These are phyloP conservation scores for Flammula alnicola DNA, from an alignment of 1,284 basidiomycete genomes.

Conservation along the genomic window DNA sequence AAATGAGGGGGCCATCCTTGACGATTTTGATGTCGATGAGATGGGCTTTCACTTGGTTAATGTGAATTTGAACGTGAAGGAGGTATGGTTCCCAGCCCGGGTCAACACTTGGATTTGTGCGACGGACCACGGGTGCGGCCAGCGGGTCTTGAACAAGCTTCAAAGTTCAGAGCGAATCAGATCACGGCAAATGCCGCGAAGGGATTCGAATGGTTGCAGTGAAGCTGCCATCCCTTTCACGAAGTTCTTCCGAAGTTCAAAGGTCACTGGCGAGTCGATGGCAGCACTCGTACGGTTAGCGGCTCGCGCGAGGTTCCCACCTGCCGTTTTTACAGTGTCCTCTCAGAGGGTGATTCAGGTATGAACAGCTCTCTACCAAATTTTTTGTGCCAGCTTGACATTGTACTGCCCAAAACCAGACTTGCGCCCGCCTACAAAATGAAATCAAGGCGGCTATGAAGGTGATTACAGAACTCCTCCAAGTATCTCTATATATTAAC, in stretches of 20 bases:
- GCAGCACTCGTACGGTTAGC: not conserved
- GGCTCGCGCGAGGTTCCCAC: not conserved
- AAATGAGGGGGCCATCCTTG: slow-evolving; percentile 32
- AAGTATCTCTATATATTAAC: slow-evolving; percentile 1
- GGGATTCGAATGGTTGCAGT: no score
- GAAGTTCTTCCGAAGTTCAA: not conserved
- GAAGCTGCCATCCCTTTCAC: no score
- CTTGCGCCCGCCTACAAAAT: slow-evolving; percentile 47
- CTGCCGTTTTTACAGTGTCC: slow-evolving; percentile 3
- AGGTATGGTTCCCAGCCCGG: no score
- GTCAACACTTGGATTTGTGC: no score
- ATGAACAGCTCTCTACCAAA: not conserved
- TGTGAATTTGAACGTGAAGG: no score
- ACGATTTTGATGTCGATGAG: no score
- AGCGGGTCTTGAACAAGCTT: no score
- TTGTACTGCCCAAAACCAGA: slow-evolving; percentile 33
- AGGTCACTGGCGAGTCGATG: not conserved
- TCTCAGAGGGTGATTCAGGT: slow-evolving; percentile 7
- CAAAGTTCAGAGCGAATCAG: not conserved
- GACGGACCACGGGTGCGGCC: no score
- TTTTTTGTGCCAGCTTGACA: slow-evolving; percentile 1
- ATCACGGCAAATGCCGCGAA: not conserved
- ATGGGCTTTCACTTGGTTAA: no score
- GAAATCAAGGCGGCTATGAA: slow-evolving; percentile 68
- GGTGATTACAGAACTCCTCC: slow-evolving; percentile 37